A percentile compares a stretch with the other conserved stretches of the same genome.
Evolutionary conservation across 352 stramenopile genomes (phyloP).

Genomic region (Phytopythium kandeliae): DNA sequence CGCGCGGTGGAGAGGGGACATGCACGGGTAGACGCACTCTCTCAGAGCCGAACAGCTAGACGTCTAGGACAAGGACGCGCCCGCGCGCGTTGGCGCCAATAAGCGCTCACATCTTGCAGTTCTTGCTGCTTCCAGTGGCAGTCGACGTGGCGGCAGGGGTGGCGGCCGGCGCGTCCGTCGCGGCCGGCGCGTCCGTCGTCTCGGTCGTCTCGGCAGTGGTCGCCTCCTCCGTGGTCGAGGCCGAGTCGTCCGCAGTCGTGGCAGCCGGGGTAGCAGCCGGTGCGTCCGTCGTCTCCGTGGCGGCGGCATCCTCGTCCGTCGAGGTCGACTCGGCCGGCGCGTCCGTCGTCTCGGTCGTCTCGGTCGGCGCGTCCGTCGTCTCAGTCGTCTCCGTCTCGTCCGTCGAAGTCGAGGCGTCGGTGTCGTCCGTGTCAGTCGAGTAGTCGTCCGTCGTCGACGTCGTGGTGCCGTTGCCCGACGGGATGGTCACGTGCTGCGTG

Average conservation of each 20-base stretch:
- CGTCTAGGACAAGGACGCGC: not conserved
- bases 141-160: slow-evolving; percentile 11
- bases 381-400: slow-evolving; percentile 13
- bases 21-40: not conserved
- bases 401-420: slow-evolving; percentile 9
- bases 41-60: slow-evolving; percentile 5
- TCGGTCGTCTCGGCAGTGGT: no score
- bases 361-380: slow-evolving; percentile 7
- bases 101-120: slow-evolving; percentile 6
- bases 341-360: no score
- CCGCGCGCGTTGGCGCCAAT: not conserved
- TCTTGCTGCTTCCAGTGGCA: slow-evolving; percentile 4
- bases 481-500: slow-evolving; percentile 32
- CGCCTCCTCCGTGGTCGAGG: slow-evolving; percentile 15
- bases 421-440: slow-evolving; percentile 10
- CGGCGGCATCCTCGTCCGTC: no score
- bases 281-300: slow-evolving; percentile 13
- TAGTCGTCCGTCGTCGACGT: slow-evolving; percentile 5
- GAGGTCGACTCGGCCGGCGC: no score
- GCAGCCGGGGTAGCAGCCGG: slow-evolving; percentile 13
- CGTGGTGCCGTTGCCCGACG: slow-evolving; percentile 11
- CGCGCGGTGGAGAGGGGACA: not conserved
- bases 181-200: slow-evolving; percentile 10
- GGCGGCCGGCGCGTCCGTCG: slow-evolving; percentile 5
- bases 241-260: slow-evolving; percentile 7